Evolutionary conservation across 2,329 filamentous ascomycete species (phyloP).

Genomic region (Colletotrichum somersetense): DNA sequence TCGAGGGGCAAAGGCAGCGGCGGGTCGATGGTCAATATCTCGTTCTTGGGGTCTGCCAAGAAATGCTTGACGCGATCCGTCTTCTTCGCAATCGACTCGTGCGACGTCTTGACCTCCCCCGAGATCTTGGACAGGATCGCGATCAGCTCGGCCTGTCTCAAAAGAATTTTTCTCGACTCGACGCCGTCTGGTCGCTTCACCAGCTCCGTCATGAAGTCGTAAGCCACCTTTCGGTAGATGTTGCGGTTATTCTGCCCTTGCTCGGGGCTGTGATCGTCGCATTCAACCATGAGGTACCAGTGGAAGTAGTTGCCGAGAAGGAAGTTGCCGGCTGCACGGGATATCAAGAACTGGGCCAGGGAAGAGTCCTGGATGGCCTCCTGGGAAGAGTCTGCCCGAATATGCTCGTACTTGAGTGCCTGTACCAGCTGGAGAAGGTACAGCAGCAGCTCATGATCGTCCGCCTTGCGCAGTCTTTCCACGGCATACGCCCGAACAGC

Average conservation of each 20-base stretch:
- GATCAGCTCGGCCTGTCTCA: conserved; percentile 90
- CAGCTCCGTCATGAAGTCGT: conserved; percentile 93
- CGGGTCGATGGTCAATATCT: conserved; percentile 84
- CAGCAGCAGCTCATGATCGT: conserved; percentile 89
- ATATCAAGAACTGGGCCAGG: conserved; percentile 88
- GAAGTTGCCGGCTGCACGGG: conserved; percentile 88
- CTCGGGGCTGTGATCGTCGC: conserved; percentile 84
- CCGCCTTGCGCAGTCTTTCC: conserved; percentile 88
- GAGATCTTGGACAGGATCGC: conserved; percentile 89
- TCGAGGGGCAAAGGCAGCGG: conserved; percentile 91
- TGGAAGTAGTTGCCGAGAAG: conserved; percentile 94
- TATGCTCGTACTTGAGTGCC: conserved; percentile 92
- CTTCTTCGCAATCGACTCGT: conserved; percentile 83
- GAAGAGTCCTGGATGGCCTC: conserved; percentile 82
- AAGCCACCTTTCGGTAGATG: conserved; percentile 93
- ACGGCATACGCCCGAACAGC: conserved; percentile 94
- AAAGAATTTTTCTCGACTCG: conserved; percentile 80
- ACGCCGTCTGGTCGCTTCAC: conserved; percentile 77
- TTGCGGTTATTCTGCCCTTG: conserved; percentile 82
- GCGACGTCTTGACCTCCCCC: conserved; percentile 85
- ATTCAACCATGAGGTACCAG: conserved; percentile 99
- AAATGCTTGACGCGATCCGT: conserved; percentile 87
- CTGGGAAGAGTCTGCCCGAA: conserved; percentile 67
- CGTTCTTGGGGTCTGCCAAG: conserved; percentile 90
- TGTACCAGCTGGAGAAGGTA: conserved; percentile 96